These are phyloP conservation scores for Cyberlindnera maritima DNA, from an alignment of 805 yeast species.

Conservation along the genomic window DNA sequence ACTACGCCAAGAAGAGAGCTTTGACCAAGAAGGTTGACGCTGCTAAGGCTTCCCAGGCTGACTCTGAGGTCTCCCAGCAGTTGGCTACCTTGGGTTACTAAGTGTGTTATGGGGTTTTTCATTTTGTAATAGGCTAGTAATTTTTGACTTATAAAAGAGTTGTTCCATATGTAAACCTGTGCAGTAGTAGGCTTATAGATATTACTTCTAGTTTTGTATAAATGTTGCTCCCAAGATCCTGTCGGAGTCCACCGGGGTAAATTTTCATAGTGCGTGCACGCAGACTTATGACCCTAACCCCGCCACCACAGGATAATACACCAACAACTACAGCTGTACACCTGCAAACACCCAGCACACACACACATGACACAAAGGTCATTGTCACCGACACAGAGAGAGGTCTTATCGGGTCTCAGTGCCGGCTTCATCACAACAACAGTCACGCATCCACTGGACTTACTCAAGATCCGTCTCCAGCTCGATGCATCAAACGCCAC, in stretches of 20 bases:
- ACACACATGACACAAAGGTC: too few relatives aligned
- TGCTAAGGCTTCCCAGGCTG: slow-evolving; percentile 85
- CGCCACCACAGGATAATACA: too few relatives aligned
- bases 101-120: slow-evolving; percentile 29
- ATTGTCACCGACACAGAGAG: slow-evolving; percentile 20
- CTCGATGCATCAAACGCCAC: slow-evolving; percentile 36
- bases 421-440: slow-evolving; percentile 84
- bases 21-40: slow-evolving; percentile 86
- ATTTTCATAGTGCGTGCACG: too few relatives aligned
- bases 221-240: too few relatives aligned
- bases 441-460: slow-evolving; percentile 85
- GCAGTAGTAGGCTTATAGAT: too few relatives aligned
- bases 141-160: slow-evolving; percentile 4
- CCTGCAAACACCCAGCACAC: too few relatives aligned
- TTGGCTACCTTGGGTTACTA: slow-evolving; percentile 98
- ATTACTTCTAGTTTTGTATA: too few relatives aligned
- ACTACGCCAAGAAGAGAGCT: slow-evolving; percentile 98
- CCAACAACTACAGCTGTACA: too few relatives aligned
- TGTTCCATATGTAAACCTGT: slow-evolving; percentile 8
- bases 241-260: too few relatives aligned
- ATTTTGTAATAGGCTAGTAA: slow-evolving; percentile 12
- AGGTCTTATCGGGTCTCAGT: slow-evolving; percentile 60
- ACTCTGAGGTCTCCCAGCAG: slow-evolving; percentile 86
- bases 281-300: too few relatives aligned
- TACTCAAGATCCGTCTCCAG: slow-evolving; percentile 81